Conservation (phyloP, 805 yeast genomes). For the Yarrowia sp. region DNA sequence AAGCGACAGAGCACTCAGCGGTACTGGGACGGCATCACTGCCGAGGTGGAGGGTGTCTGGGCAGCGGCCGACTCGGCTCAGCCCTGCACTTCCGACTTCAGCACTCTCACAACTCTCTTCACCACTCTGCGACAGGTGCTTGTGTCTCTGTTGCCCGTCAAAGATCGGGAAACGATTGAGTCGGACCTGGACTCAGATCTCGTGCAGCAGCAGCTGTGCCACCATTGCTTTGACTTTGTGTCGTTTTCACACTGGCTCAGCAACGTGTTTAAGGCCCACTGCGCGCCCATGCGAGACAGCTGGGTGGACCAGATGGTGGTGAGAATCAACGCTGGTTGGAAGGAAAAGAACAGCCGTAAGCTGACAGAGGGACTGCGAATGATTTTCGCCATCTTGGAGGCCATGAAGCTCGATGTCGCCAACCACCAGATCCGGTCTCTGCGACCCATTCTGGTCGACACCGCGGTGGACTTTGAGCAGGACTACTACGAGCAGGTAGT, state of each 20-base stretch:
- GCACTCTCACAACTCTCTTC: slow-evolving; percentile 72
- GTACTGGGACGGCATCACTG: slow-evolving; percentile 80
- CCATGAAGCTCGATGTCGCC: slow-evolving; percentile 94
- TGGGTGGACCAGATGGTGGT: slow-evolving; percentile 85
- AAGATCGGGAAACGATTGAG: slow-evolving; percentile 70
- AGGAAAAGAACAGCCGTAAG: slow-evolving; percentile 53
- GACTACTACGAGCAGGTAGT: slow-evolving; percentile 66
- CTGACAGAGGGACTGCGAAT: slow-evolving; percentile 79
- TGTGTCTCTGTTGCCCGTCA: slow-evolving; percentile 74
- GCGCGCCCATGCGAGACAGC: slow-evolving; percentile 94
- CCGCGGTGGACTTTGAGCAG: slow-evolving; percentile 87
- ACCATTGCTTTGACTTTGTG: slow-evolving; percentile 70
- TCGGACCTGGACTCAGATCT: slow-evolving; percentile 80
- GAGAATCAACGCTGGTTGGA: slow-evolving; percentile 57
- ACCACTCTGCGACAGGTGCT: slow-evolving; percentile 80
- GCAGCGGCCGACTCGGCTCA: neutral
- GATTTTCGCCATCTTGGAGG: slow-evolving; percentile 83
- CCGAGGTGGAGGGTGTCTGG: slow-evolving; percentile 61
- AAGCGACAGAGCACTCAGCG: slow-evolving; percentile 77
- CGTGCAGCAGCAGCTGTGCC: slow-evolving; percentile 73
- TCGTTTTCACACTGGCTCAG: slow-evolving; percentile 77
- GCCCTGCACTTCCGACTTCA: slow-evolving; percentile 41
- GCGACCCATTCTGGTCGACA: slow-evolving; percentile 82
- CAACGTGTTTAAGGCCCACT: slow-evolving; percentile 79
- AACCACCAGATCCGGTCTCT: slow-evolving; percentile 89